Conservation (phyloP, 768 basidiomycete species). For the Symmetrospora coprosmae region DNA sequence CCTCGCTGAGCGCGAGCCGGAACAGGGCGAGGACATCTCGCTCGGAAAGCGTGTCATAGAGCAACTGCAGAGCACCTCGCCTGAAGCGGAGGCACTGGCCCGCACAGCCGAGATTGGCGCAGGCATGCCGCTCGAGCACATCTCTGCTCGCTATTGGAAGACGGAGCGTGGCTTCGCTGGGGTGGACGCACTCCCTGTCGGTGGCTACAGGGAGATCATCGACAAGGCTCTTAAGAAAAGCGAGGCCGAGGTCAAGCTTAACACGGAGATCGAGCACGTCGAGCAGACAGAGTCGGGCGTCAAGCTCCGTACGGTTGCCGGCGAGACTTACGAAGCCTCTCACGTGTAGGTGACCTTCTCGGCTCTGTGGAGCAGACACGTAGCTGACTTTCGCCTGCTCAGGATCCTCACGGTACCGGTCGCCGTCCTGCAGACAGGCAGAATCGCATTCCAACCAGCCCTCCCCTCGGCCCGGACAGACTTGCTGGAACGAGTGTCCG, state of each 20-base stretch:
- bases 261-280: not conserved
- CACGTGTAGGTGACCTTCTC: not conserved
- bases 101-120: constrained; percentile 11
- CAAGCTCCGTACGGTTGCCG: not conserved
- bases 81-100: constrained; percentile 3
- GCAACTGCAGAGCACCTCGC: not conserved
- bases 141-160: constrained; percentile 10
- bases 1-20: not conserved
- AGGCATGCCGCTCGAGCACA: constrained; percentile 2
- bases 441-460: not conserved
- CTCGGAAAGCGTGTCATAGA: not conserved
- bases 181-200: constrained; percentile 7
- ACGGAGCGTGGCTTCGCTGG: constrained; percentile 12
- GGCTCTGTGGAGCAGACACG: not conserved
- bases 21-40: not conserved
- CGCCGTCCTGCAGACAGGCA: constrained; percentile 9
- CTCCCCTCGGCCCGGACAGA: not conserved
- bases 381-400: not conserved
- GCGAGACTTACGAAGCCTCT: not conserved
- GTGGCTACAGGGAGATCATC: not conserved
- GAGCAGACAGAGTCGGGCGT: not conserved
- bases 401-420: constrained; percentile 12
- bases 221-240: not conserved
- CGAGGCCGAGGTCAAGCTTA: not conserved
- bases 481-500: not conserved